phyloP scores from a whole-genome alignment of 352 stramenopile species.

The Halophytophthora batemanensis region DNA sequence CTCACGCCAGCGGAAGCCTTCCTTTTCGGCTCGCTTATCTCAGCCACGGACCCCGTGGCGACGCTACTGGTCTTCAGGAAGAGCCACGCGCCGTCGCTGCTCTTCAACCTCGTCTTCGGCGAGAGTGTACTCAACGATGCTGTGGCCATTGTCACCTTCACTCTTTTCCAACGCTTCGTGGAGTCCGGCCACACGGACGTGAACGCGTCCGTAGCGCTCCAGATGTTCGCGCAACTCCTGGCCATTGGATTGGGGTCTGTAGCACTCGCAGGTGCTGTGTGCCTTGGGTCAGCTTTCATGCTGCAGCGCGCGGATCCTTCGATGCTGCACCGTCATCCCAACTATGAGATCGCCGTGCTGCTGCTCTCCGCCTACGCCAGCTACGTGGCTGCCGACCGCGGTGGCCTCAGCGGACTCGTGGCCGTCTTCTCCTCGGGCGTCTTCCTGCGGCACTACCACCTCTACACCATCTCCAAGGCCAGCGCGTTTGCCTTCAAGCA shows the following conservation, averaged over 20 bases:
- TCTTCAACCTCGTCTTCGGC: slow-evolving; percentile 89
- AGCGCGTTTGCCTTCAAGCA: slow-evolving; percentile 61
- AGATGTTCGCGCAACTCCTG: slow-evolving; percentile 28
- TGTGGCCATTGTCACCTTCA: slow-evolving; percentile 54
- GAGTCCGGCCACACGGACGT: slow-evolving; percentile 34
- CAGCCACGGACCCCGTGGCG: slow-evolving; percentile 80
- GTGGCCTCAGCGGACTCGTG: slow-evolving; percentile 83
- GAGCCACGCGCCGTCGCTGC: slow-evolving; percentile 32
- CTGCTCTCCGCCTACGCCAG: slow-evolving; percentile 71
- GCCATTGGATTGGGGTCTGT: slow-evolving; percentile 47
- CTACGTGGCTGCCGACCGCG: slow-evolving; percentile 66
- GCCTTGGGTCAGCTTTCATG: slow-evolving; percentile 45
- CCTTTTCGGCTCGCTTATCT: slow-evolving; percentile 78
- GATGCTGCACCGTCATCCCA: slow-evolving; percentile 40
- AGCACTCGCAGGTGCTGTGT: slow-evolving; percentile 38
- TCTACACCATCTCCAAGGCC: slow-evolving; percentile 61
- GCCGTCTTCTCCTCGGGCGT: slow-evolving; percentile 90
- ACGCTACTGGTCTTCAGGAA: slow-evolving; percentile 80
- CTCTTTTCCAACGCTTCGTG: slow-evolving; percentile 54
- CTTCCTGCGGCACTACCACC: slow-evolving; percentile 74
- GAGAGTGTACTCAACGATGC: slow-evolving; percentile 87
- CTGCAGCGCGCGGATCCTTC: slow-evolving; percentile 32
- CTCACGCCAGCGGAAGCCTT: slow-evolving; percentile 63
- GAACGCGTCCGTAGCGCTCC: slow-evolving; percentile 10
- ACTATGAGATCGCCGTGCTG: slow-evolving; percentile 62